Percentiles rank a stretch among this genome's conserved stretches.
Evolutionary conservation across 192 early-diverging fungal genomes (phyloP).

Genomic region (Mortierella alpina): DNA sequence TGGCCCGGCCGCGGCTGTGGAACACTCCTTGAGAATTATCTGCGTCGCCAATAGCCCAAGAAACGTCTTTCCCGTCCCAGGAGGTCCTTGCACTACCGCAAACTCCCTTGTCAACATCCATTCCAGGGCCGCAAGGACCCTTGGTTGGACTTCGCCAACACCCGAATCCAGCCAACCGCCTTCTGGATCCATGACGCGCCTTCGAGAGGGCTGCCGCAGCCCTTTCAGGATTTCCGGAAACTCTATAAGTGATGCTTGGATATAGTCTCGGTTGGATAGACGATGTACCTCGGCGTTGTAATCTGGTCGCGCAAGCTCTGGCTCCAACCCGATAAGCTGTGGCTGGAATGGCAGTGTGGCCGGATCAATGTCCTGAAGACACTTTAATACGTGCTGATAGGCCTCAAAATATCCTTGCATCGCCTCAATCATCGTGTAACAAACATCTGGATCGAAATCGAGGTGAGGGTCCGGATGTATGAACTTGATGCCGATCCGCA

Average conservation of each 20-base stretch:
- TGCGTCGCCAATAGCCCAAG: constrained; percentile 60
- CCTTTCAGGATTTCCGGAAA: constrained; percentile 22
- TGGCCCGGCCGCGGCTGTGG: constrained; percentile 19
- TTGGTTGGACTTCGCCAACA: constrained; percentile 24
- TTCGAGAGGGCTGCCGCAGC: neutral
- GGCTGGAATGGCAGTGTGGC: constrained; percentile 53
- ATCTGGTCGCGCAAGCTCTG: constrained; percentile 43
- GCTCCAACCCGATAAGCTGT: constrained; percentile 55
- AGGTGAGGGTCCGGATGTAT: constrained; percentile 7
- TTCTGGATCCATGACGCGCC: neutral
- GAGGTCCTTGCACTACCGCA: constrained; percentile 67
- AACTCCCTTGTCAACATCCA: constrained; percentile 58
- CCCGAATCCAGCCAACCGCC: neutral
- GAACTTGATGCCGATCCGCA: constrained; percentile 55
- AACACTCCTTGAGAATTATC: constrained; percentile 57
- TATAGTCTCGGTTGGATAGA: constrained; percentile 17
- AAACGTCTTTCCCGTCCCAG: constrained; percentile 71
- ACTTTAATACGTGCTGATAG: constrained; percentile 61
- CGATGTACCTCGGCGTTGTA: constrained; percentile 28
- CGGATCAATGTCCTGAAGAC: constrained; percentile 56
- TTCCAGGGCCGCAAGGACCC: constrained; percentile 59
- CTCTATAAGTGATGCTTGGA: constrained; percentile 7
- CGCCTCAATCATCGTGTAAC: constrained; percentile 53
- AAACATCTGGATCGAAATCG: constrained; percentile 40
- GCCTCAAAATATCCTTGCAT: constrained; percentile 58